Percentiles rank a stretch among this genome's conserved stretches.
These are phyloP conservation scores for Elaeagnus macrophylla DNA, from an alignment of 306 rosid genomes.

Conservation along the genomic window DNA sequence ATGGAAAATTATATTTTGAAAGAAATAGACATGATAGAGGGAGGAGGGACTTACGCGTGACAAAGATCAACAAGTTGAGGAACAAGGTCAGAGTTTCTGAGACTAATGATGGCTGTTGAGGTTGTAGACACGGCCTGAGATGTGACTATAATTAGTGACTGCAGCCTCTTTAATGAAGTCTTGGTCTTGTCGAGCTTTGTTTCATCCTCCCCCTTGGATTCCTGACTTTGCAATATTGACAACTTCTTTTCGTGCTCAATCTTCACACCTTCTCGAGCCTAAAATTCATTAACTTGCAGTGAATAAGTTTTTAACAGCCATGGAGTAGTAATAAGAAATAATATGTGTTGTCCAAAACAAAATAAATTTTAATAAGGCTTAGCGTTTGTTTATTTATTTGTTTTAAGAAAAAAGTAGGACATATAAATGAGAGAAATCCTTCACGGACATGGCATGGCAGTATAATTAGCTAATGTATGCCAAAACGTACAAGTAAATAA, in stretches of 20 bases:
- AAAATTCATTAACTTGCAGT: slow-evolving; percentile 5
- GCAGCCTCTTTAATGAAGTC: slow-evolving; percentile 71
- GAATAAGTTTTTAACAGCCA: too few relatives aligned
- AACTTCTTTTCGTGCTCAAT: slow-evolving; percentile 86
- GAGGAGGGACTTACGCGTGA: slow-evolving; percentile 56
- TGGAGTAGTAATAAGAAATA: too few relatives aligned
- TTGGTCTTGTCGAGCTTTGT: slow-evolving; percentile 84
- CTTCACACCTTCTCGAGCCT: slow-evolving; percentile 91
- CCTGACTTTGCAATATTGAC: slow-evolving; percentile 70
- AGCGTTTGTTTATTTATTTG: too few relatives aligned
- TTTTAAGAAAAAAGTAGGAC: too few relatives aligned
- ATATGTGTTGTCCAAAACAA: too few relatives aligned
- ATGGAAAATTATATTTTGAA: background rate
- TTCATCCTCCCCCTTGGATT: slow-evolving; percentile 87
- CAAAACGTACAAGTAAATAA: too few relatives aligned
- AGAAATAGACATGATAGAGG: slow-evolving; percentile 13
- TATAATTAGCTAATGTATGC: too few relatives aligned
- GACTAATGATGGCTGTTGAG: slow-evolving; percentile 66
- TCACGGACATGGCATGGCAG: too few relatives aligned
- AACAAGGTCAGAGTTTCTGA: slow-evolving; percentile 85
- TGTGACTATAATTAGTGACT: slow-evolving; percentile 76
- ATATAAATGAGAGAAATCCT: too few relatives aligned
- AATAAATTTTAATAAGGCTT: too few relatives aligned
- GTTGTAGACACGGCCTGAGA: slow-evolving; percentile 97
- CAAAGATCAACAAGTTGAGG: slow-evolving; percentile 91